phyloP scores from a whole-genome alignment of 768 basidiomycete species.

The Suillus placidus region DNA sequence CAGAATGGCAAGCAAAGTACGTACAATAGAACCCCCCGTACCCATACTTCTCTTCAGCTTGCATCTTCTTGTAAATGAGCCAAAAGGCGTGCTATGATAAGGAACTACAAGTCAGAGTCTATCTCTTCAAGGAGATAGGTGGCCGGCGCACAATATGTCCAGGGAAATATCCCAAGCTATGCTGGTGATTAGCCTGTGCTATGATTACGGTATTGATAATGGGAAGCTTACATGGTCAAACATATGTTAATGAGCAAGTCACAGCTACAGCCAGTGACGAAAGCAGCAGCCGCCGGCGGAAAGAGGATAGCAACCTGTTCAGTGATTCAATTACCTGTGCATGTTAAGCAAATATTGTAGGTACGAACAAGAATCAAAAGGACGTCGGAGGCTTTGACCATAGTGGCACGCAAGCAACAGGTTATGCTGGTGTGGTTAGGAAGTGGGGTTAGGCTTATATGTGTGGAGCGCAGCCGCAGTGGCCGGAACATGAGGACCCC shows the following conservation, averaged over 20 bases:
- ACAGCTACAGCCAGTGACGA: constrained; percentile 82
- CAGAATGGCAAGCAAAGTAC: constrained; percentile 33
- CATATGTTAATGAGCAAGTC: constrained; percentile 85
- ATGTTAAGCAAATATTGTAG: background rate
- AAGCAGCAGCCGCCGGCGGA: constrained; percentile 77
- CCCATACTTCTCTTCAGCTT: constrained; percentile 84
- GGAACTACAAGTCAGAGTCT: constrained; percentile 1
- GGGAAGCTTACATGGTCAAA: constrained; percentile 64
- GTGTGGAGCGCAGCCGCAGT: background rate
- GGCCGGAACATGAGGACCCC: background rate
- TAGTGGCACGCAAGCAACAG: constrained; percentile 16
- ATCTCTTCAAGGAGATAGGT: background rate
- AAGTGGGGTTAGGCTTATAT: constrained; percentile 4
- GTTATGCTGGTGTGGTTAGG: background rate
- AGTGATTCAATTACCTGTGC: background rate
- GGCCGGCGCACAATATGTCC: constrained; percentile 50
- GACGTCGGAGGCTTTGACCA: constrained; percentile 70
- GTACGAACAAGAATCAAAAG: constrained; percentile 71
- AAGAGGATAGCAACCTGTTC: constrained; percentile 76
- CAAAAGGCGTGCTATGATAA: constrained; percentile 73
- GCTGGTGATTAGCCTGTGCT: constrained; percentile 9
- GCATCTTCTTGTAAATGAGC: constrained; percentile 89
- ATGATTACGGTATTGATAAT: background rate
- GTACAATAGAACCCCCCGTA: constrained; percentile 74
- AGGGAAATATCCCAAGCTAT: constrained; percentile 76